Evolutionary conservation across 164 flowering plant genomes (phyloP), one percentile per base, ranked within the genome.

Genomic region (Sextonia rubra): DNA sequence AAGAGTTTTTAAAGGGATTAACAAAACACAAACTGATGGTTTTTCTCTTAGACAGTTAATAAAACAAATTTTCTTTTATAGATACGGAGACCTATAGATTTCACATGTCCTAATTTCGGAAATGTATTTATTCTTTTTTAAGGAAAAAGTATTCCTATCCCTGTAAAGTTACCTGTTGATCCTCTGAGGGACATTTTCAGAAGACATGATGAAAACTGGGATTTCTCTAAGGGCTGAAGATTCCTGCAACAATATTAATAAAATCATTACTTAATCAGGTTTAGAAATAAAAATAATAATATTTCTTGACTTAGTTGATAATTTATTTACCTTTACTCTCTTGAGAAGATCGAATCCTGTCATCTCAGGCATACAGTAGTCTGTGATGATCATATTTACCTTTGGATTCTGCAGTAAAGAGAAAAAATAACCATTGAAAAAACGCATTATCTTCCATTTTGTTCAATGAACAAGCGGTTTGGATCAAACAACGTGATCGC

Each of bases 341-440:
- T 87, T 92, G 9, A 92, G 91, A 17, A 90, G 85, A 64, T 92
- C 97, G 63, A 78, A 92, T 17, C 93, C 97, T 18, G 91, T 88
- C 95, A 92, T 92, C 77, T 86, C 94, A 0, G 97, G 97, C 97
- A 91, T 90, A 68, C 91, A 87, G 68, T 91, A 91, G 75, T 91
- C 97, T 8, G 97, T 89, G 12, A 92, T 85, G 3, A 92, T 85
- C 84, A 92, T 58, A 61, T 88, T 86, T 29, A 92, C 89, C 76
- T 86, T 87, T 14, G 77, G 74, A 3, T 30, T 82, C 89, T 85
- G 84, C 75, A 61, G 69, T 30, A 70, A 58, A 29, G 52, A 22
- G 27, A 18, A 9, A 69, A 27, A 23, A 44, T 23, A 44, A 27
- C 52, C 11, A 22, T 37, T 37, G 8, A 37, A 37, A 37, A 6